phyloP scores from a whole-genome alignment of 352 stramenopile genomes.

The Pythium phragmitis region DNA sequence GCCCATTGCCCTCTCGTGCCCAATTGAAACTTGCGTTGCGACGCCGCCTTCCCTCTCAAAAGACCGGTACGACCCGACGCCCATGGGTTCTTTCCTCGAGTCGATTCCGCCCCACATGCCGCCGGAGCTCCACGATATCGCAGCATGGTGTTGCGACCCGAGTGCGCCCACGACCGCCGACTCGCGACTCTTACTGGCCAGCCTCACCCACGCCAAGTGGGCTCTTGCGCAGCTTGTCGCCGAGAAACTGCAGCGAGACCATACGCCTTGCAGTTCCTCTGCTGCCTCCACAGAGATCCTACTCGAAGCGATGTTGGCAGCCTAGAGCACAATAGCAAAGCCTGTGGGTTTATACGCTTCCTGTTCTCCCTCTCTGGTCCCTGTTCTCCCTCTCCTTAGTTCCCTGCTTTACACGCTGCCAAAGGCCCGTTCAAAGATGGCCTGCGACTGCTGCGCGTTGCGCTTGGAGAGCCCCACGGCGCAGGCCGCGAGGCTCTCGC shows the following conservation, averaged over 20 bases:
- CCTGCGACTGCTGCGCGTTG: slow-evolving; percentile 59
- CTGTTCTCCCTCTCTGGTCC: background rate
- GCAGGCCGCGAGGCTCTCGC: slow-evolving; percentile 65
- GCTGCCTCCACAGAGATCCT: background rate
- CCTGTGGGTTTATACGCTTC: slow-evolving; percentile 1
- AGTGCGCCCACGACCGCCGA: slow-evolving; percentile 1
- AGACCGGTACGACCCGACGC: too few species aligned
- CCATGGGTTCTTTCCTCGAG: background rate
- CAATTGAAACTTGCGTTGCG: background rate
- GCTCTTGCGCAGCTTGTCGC: slow-evolving; percentile 28
- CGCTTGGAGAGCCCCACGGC: slow-evolving; percentile 74
- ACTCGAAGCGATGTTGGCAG: slow-evolving; percentile 1
- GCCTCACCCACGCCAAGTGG: slow-evolving; percentile 29
- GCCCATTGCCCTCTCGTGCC: background rate
- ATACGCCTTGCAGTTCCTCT: background rate
- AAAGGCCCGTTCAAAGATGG: slow-evolving; percentile 68
- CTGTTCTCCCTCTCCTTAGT: background rate
- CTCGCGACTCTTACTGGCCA: slow-evolving; percentile 29
- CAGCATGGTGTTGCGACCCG: background rate
- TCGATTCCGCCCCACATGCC: slow-evolving; percentile 9
- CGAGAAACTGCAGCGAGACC: slow-evolving; percentile 28
- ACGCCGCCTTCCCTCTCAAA: background rate
- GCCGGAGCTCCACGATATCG: background rate
- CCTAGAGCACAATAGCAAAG: background rate
- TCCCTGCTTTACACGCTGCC: slow-evolving; percentile 17